Conservation (phyloP, 2,329 filamentous ascomycete species). For the Zarea fungicola region DNA sequence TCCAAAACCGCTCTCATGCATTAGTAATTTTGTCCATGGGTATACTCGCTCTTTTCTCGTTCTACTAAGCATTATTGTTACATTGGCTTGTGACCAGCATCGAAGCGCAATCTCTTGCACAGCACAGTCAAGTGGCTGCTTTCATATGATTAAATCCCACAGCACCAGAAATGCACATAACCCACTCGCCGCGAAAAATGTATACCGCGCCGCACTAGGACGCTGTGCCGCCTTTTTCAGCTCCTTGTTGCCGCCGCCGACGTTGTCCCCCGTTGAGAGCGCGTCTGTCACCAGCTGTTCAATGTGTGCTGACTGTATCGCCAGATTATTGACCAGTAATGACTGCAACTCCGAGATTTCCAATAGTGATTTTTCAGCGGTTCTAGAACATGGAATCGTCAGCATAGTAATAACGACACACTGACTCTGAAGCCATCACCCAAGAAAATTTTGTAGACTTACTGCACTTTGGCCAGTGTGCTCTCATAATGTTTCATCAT, state of each 20-base stretch:
- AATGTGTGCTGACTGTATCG: slow-evolving; percentile 82
- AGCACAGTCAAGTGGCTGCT: neutral
- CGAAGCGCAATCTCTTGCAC: too few species aligned
- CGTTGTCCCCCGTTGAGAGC: slow-evolving; percentile 74
- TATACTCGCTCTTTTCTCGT: neutral
- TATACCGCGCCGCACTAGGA: slow-evolving; percentile 67
- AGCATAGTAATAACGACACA: neutral
- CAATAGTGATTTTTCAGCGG: slow-evolving; percentile 81
- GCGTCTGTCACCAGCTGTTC: slow-evolving; percentile 84
- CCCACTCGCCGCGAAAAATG: slow-evolving; percentile 74
- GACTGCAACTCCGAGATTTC: slow-evolving; percentile 93
- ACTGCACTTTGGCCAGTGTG: slow-evolving; percentile 92
- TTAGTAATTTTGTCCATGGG: neutral
- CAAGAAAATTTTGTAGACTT: slow-evolving; percentile 42
- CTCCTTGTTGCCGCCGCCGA: slow-evolving; percentile 85
- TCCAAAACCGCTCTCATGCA: slow-evolving; percentile 8
- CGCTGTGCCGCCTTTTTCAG: slow-evolving; percentile 75
- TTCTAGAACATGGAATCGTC: slow-evolving; percentile 47
- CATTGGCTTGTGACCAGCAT: neutral
- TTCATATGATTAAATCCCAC: slow-evolving; percentile 66
- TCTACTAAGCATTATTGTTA: neutral
- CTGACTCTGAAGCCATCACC: too few species aligned
- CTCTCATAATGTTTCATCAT: slow-evolving; percentile 93
- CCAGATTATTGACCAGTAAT: slow-evolving; percentile 78
- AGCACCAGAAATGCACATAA: slow-evolving; percentile 69